phyloP scores from a whole-genome alignment of 106 monocot genomes.

The Gastrodia elata region DNA sequence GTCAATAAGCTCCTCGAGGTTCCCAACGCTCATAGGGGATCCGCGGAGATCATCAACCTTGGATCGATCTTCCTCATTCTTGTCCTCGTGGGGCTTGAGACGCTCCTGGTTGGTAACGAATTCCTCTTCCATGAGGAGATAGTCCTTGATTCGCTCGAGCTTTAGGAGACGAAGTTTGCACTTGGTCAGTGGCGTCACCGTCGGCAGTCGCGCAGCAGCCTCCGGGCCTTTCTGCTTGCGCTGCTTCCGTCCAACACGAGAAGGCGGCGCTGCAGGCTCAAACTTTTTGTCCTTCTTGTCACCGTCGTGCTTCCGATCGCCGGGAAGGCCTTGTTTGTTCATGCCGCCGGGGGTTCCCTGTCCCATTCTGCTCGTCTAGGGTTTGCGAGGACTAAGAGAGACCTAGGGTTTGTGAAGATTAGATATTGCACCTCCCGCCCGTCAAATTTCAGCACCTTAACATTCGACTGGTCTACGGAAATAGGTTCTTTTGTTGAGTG shows the following conservation, averaged over 20 bases:
- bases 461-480: too few relatives aligned
- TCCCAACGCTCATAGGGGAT: slow-evolving; percentile 95
- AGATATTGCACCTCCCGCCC: too few relatives aligned
- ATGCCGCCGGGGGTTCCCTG: slow-evolving; percentile 60
- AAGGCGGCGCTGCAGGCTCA: slow-evolving; percentile 79
- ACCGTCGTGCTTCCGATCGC: slow-evolving; percentile 48
- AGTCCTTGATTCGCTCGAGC: slow-evolving; percentile 93
- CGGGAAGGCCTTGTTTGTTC: slow-evolving; percentile 39
- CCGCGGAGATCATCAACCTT: slow-evolving; percentile 95
- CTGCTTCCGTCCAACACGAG: slow-evolving; percentile 85
- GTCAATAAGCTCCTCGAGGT: slow-evolving; percentile 93
- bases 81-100: slow-evolving; percentile 83
- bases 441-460: too few relatives aligned
- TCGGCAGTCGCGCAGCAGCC: slow-evolving; percentile 72
- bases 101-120: slow-evolving; percentile 89
- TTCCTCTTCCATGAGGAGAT: slow-evolving; percentile 95
- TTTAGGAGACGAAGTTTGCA: slow-evolving; percentile 90
- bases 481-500: too few relatives aligned
- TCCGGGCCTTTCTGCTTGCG: slow-evolving; percentile 95
- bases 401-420: too few relatives aligned
- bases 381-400: background rate
- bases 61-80: slow-evolving; percentile 92
- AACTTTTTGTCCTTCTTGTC: slow-evolving; percentile 78
- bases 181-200: slow-evolving; percentile 77
- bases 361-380: slow-evolving; percentile 23